A percentile compares a stretch with the other conserved stretches of the same genome.
Evolutionary conservation across 176 grass and related monocot genomes (phyloP).

Genomic region (Phoenix dactylifera): DNA sequence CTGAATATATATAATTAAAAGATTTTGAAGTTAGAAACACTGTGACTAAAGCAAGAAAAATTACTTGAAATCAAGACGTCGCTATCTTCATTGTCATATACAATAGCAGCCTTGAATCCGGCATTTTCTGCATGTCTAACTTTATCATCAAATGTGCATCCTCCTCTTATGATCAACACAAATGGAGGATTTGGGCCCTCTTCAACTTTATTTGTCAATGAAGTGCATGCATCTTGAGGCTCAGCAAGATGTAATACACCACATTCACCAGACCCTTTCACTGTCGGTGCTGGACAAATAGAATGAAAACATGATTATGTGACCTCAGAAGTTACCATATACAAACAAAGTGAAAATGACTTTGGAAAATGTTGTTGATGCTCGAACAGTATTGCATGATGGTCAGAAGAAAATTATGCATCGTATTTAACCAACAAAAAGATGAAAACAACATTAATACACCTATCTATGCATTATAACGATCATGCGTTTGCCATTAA

Average conservation of each 20-base stretch:
- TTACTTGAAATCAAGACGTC: slow-evolving; percentile 81
- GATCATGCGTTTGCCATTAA: no score
- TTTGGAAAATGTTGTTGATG: background rate
- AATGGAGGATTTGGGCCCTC: slow-evolving; percentile 36
- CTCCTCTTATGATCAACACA: slow-evolving; percentile 63
- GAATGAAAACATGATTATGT: slow-evolving; percentile 19
- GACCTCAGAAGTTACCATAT: slow-evolving; percentile 4
- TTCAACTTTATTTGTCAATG: slow-evolving; percentile 37
- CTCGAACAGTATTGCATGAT: no score
- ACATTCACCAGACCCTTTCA: slow-evolving; percentile 71
- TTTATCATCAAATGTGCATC: slow-evolving; percentile 86
- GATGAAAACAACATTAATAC: no score
- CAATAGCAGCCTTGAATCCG: slow-evolving; percentile 85
- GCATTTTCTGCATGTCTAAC: slow-evolving; percentile 71
- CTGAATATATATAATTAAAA: background rate
- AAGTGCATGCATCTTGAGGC: slow-evolving; percentile 62
- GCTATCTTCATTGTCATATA: slow-evolving; percentile 74
- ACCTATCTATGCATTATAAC: no score
- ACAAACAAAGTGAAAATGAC: background rate
- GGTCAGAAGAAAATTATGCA: no score
- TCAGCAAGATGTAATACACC: slow-evolving; percentile 55
- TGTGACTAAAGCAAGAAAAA: slow-evolving; percentile 3
- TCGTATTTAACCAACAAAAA: no score
- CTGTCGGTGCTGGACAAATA: slow-evolving; percentile 51
- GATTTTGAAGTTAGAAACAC: background rate